Base-by-base conservation (phyloP, 1,284 basidiomycete species). In the Phellinidium pouzarii region DNA sequence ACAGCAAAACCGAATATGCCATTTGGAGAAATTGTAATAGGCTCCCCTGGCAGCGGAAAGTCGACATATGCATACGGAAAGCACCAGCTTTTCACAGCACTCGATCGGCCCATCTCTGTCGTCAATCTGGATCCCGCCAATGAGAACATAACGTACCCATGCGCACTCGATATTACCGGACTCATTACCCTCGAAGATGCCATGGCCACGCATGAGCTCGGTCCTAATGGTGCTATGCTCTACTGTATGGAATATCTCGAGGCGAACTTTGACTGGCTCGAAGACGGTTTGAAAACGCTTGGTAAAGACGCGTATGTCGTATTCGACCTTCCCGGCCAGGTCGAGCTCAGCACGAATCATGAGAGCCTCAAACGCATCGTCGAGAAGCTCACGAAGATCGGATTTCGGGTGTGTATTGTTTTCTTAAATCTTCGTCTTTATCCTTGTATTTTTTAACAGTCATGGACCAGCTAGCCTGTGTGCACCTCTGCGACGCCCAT, bases 201-300 rank as follows among this genome's bases (percentile, higher is more conserved):
- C 19, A 96, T 98, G 94, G 70, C 81, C 3, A 84, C 87, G 58
- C 82, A 89, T 59, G 80, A 80, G 0, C 77, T 99, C 0, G 96
- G 96, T 0, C 96, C 96, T 0, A 99, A 99, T 60, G 96, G 96
- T 4, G 95, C 84, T 2, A 94, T 98, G 86, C 73, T 99, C 14
- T 99, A 94, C 66, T 95, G 93, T 66, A 90, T 98, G 77, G 96
- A 99, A 66, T 98, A 98, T 66, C 79, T 99, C 20, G 94, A 99
- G 64, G 84, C 80, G 22, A 98, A 99, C 68, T 81, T 88, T 60
- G 94, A 98, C 67, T 99, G 96, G 96, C 77, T 99, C 22, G 84
- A 93, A 64, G 77, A 77, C 31, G 69, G 82, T 44, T 68, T 98
- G 60, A 77, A 77, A 52, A 79, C 79, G 61, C 70, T 91, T 1